Base-by-base conservation (phyloP, 805 yeast species). In the Spathaspora passalidarum region DNA sequence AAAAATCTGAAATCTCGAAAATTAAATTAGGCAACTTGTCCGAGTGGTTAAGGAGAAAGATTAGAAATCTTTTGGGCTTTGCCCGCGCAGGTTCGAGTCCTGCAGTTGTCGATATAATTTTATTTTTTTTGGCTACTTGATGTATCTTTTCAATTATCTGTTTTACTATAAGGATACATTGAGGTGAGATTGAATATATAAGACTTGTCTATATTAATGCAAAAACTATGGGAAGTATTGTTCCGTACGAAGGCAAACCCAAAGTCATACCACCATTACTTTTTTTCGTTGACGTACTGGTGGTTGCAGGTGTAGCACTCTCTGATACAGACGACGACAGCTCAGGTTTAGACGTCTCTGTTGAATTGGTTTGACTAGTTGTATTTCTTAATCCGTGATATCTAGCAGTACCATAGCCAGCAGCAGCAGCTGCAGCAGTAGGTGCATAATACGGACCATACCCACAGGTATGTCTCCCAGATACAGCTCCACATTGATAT, bases 31-130 rank as follows among this genome's bases (percentile, higher is more conserved):
- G 65, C 66, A 61, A 57, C 64, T 61, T 63, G 68, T 62, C 68
- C 68, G 68, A 63, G 68, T 63, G 68, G 68, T 63, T 63, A 63
- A 63, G 68, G 68, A 62, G 68, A 63, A 62, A 62, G 68, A 63
- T 58, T 63, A 58, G 68, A 63, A 63, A 63, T 63, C 66, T 68
- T 68, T 69, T 76, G 80, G 80, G 79, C 77, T 75, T 67, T 73
- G 80, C 79, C 79, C 79, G 80, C 80, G 78, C 80, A 76, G 80
- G 80, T 75, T 76, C 80, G 79, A 75, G 63, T 76, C 80, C 80
- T 76, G 80, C 78, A 74, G 79, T 75, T 76, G 79, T 75, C 80
- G 80, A 40, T 49, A 57, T 10, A 26, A 10, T n/a, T n/a, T 29
- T 17, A 16, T 42, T 42, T 42, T 42, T 38, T 35, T 38, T 43